These are phyloP conservation scores for Pezicula carpinea DNA, from an alignment of 2,329 filamentous ascomycete species.

Conservation along the genomic window DNA sequence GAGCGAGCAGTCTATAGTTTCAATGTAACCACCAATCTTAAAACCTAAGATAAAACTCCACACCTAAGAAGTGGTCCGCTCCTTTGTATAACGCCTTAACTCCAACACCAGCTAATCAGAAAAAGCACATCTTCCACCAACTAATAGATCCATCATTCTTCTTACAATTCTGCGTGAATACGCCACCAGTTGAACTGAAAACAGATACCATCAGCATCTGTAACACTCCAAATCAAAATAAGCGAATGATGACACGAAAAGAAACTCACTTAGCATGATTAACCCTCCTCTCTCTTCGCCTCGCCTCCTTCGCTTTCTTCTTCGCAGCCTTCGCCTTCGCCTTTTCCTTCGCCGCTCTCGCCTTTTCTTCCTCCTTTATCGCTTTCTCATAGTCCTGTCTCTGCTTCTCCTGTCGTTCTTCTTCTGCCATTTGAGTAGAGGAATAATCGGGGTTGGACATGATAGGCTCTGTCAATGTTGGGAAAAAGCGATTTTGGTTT, in stretches of 20 bases:
- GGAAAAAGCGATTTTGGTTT: too few relatives aligned
- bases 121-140: not conserved
- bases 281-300: not conserved
- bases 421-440: too few relatives aligned
- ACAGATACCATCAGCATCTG: not conserved
- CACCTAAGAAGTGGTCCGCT: not conserved
- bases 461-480: too few relatives aligned
- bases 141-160: not conserved
- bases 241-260: too few relatives aligned
- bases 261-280: not conserved
- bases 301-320: not conserved
- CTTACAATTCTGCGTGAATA: not conserved
- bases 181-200: not conserved
- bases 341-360: not conserved
- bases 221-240: not conserved
- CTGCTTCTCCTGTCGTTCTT: too few relatives aligned
- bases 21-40: too few relatives aligned
- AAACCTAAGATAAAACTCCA: too few relatives aligned
- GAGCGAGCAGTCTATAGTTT: too few relatives aligned
- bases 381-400: too few relatives aligned
- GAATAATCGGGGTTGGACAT: too few relatives aligned
- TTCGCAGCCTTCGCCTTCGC: not conserved
- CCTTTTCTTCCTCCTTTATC: too few relatives aligned
- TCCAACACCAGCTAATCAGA: not conserved
- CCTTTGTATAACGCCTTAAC: not conserved